Conservation (phyloP, 495 filamentous ascomycete genomes). For the Cudoniella acicularis region DNA sequence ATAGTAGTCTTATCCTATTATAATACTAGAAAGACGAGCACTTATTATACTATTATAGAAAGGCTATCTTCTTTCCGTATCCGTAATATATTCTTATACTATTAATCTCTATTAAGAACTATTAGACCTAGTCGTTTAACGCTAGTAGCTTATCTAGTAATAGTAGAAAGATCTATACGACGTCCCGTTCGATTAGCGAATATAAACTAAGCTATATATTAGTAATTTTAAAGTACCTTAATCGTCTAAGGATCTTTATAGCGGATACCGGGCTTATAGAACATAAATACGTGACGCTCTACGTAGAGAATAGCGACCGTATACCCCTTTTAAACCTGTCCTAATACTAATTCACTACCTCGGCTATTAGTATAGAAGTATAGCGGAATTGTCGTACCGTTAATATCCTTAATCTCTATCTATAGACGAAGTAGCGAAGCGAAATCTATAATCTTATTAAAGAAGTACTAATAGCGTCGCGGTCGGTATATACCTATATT, state of each 20-base stretch:
- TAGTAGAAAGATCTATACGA: constrained; percentile 29
- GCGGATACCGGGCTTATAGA: constrained; percentile 23
- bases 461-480: constrained; percentile 27
- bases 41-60: constrained; percentile 21
- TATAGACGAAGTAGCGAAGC: no score
- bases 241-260: constrained; percentile 26
- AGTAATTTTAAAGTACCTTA: constrained; percentile 23
- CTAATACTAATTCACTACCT: no score
- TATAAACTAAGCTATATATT: neutral
- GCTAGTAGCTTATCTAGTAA: constrained; percentile 26
- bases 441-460: no score
- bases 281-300: constrained; percentile 26
- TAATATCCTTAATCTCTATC: no score
- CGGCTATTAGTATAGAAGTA: constrained; percentile 31
- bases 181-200: neutral
- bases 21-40: constrained; percentile 31
- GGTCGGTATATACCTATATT: constrained; percentile 14
- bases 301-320: constrained; percentile 35
- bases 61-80: constrained; percentile 25
- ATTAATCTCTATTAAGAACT: constrained; percentile 27
- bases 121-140: constrained; percentile 27
- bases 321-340: no score
- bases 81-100: constrained; percentile 24
- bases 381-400: no score
- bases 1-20: constrained; percentile 22